Evolutionary conservation across 768 basidiomycete species (phyloP), one percentile per base, ranked within the genome.

Genomic region (Suillus subalutaceus): DNA sequence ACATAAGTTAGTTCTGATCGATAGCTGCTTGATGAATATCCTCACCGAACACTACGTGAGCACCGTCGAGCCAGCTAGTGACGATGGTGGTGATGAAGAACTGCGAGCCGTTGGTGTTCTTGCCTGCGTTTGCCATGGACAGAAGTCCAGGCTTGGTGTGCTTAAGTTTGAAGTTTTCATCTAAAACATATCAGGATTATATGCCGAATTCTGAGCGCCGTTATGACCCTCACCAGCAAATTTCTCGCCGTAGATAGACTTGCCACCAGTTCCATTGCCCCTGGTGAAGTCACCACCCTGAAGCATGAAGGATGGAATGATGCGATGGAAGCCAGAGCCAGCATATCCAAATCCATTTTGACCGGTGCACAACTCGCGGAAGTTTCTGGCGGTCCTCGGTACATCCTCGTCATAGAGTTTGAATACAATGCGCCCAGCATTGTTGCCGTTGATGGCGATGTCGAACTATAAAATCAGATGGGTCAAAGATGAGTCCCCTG

Each of bases 11-110:
- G 30, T 46, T 37, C 53, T 38, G 38, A 26, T 30, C 46, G 18
- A 61, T 9, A 53, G 5, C n/a, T 26, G 20, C 20, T 32, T 26
- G 20, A n/a, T 37, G 20, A 53, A 63, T 15, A 59, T 63, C 75
- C 56, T 71, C 4, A 88, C 94, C 95, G 72, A 97, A 96, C 58
- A 96, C 94, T 78, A 94, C 91, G 78, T 94, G 90, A 65, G 84
- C 85, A 65, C 89, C 90, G 75, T 96, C 92, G 66, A 96, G 87
- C 92, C 92, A 94, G 44, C 81, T 79, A 4, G 92, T 92, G 41
- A 80, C 78, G 64, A 88, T 89, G 48, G 93, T 96, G 68, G 92
- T 94, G 82, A 96, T 88, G 84, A 97, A 96, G 86, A 96, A 96
- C 77, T 94, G 91, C 20, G 86, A 92, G 16, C 92, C 94, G 73